Evolutionary conservation across 805 yeast species (phyloP).

Genomic region (Nakazawaea ernobii): DNA sequence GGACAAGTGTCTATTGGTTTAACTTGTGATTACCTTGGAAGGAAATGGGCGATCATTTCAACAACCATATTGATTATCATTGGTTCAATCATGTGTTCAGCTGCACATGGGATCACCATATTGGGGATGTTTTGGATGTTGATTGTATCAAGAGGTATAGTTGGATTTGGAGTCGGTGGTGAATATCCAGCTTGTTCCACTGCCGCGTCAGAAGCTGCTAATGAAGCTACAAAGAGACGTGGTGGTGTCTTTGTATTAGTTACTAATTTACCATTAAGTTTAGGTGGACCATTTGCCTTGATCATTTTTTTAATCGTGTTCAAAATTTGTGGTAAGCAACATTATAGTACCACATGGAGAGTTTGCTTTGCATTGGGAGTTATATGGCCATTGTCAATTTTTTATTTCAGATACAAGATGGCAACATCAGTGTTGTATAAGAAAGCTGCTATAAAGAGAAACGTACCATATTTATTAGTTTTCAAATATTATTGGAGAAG

Average conservation of each 20-base stretch:
- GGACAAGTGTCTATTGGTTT: conserved; percentile 67
- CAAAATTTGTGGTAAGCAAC: conserved; percentile 43
- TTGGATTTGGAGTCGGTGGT: conserved; percentile 78
- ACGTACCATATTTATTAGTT: conserved; percentile 54
- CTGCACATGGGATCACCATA: conserved; percentile 54
- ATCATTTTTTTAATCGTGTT: conserved; percentile 63
- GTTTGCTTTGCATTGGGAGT: conserved; percentile 60
- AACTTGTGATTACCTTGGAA: conserved; percentile 58
- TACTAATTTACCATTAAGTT: conserved; percentile 66
- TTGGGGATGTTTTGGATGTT: conserved; percentile 74
- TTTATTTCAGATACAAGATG: conserved; percentile 68
- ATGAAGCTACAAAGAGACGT: conserved; percentile 54
- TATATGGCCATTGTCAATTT: conserved; percentile 66
- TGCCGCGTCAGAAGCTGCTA: conserved; percentile 68
- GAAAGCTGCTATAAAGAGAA: conserved; percentile 54
- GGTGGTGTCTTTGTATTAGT: conserved; percentile 63
- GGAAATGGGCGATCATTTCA: conserved; percentile 64
- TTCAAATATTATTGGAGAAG: conserved; percentile 64
- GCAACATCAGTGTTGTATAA: conserved; percentile 59
- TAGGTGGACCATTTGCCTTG: conserved; percentile 78
- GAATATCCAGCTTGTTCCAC: conserved; percentile 70
- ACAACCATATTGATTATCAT: conserved; percentile 58
- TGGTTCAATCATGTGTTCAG: conserved; percentile 65
- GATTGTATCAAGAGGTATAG: conserved; percentile 65
- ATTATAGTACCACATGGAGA: conserved; percentile 58